Conservation (phyloP, 2,329 filamentous ascomycete species). For the Polytolypa hystricis region DNA sequence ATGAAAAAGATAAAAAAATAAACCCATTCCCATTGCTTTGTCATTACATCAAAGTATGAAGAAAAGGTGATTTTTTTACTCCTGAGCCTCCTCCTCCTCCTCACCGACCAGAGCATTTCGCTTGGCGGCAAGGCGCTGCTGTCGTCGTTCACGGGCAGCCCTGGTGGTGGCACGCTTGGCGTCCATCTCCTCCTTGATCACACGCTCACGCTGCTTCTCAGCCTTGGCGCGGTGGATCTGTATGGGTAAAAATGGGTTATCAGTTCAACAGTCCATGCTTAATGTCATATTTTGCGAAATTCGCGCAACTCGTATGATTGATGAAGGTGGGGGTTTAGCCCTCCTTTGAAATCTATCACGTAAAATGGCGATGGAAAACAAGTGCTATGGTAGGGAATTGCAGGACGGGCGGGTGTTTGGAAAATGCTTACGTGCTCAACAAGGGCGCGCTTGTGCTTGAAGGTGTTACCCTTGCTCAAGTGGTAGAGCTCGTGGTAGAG, state of each 20-base stretch:
- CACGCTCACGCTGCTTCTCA: conserved; percentile 92
- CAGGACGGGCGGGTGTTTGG: not conserved
- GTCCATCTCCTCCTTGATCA: conserved; percentile 99
- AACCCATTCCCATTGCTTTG: conserved; percentile 3
- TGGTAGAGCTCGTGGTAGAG: conserved; percentile 99
- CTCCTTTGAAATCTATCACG: too few relatives aligned
- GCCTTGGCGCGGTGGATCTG: conserved; percentile 99
- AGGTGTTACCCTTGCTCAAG: conserved; percentile 99
- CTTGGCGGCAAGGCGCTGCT: conserved; percentile 86
- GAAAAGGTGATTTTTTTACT: conserved; percentile 3
- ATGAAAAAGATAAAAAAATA: not conserved
- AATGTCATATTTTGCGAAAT: too few relatives aligned
- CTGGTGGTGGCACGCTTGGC: conserved; percentile 99
- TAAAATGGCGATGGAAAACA: too few relatives aligned
- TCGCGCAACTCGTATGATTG: too few relatives aligned
- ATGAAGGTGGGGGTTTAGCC: too few relatives aligned
- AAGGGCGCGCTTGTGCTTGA: conserved; percentile 99
- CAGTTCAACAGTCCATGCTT: too few relatives aligned
- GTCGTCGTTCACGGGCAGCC: conserved; percentile 97
- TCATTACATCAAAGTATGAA: too few relatives aligned
- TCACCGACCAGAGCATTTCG: conserved; percentile 73
- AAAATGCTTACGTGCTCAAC: conserved; percentile 86
- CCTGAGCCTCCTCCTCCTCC: conserved; percentile 38
- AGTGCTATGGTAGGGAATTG: too few relatives aligned
- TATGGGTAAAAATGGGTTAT: conserved; percentile 8